phyloP scores from a whole-genome alignment of 768 basidiomycete genomes.

The Termitomyces sp. region DNA sequence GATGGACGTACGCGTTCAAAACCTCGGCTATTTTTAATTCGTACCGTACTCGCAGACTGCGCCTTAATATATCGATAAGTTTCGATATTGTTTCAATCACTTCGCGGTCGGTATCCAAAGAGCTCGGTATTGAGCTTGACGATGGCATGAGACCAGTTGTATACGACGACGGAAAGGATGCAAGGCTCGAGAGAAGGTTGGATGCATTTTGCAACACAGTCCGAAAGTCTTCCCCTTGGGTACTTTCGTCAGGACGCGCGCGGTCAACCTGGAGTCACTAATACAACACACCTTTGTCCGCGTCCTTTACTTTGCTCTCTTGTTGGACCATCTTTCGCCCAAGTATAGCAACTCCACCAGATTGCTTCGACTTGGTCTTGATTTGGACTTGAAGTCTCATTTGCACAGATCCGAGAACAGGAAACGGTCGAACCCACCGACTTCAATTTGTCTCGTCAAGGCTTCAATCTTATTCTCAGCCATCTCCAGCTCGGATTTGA shows the following conservation, averaged over 20 bases:
- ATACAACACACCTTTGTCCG: slow-evolving; percentile 33
- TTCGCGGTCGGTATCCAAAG: slow-evolving; percentile 44
- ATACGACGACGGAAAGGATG: slow-evolving; percentile 31
- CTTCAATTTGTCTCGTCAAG: slow-evolving; percentile 56
- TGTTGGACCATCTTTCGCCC: slow-evolving; percentile 17
- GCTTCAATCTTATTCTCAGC: slow-evolving; percentile 69
- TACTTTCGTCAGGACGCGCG: neutral
- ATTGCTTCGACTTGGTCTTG: slow-evolving; percentile 19
- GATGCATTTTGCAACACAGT: slow-evolving; percentile 65
- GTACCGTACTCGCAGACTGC: slow-evolving; percentile 70
- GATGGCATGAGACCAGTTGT: slow-evolving; percentile 25
- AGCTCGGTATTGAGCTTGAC: slow-evolving; percentile 30
- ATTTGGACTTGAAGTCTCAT: slow-evolving; percentile 20
- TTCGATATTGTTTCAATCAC: slow-evolving; percentile 60
- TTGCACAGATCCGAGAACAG: slow-evolving; percentile 7
- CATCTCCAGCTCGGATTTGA: slow-evolving; percentile 72
- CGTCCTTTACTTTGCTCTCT: slow-evolving; percentile 14
- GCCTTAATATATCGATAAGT: slow-evolving; percentile 60
- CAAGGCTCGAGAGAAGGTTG: slow-evolving; percentile 51
- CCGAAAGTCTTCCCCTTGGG: slow-evolving; percentile 64
- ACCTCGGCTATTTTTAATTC: slow-evolving; percentile 68
- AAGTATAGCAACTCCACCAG: slow-evolving; percentile 10
- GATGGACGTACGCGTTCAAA: slow-evolving; percentile 61
- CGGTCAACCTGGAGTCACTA: neutral
- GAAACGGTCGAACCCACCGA: slow-evolving; percentile 30